A percentile compares a stretch with the other conserved stretches of the same genome.
Conservation (phyloP, 345 rosid species). For the Eutrema japonicum region DNA sequence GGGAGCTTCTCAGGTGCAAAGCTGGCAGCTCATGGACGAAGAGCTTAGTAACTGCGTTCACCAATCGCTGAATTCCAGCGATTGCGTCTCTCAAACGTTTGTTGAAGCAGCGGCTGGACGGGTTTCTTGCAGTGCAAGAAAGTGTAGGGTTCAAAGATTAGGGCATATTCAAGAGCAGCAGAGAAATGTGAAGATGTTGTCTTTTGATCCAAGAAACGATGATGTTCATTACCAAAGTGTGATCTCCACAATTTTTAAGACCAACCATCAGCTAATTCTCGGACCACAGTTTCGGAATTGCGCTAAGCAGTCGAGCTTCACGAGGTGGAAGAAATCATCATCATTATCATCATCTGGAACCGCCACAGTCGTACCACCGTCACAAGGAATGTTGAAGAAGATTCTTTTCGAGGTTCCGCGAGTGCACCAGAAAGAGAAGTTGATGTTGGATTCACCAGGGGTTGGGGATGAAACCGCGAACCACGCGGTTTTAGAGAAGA, state of each 20-base stretch:
- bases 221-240: slow-evolving; percentile 68
- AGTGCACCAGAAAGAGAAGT: slow-evolving; percentile 48
- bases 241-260: slow-evolving; percentile 61
- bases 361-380: slow-evolving; percentile 5
- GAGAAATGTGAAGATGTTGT: slow-evolving; percentile 43
- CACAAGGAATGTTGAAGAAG: slow-evolving; percentile 71
- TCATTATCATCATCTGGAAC: slow-evolving; percentile 34
- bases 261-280: slow-evolving; percentile 59
- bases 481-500: slow-evolving; percentile 54
- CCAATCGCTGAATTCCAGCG: slow-evolving; percentile 73
- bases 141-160: slow-evolving; percentile 39
- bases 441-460: slow-evolving; percentile 47
- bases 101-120: slow-evolving; percentile 48
- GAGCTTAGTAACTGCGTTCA: slow-evolving; percentile 68
- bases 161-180: slow-evolving; percentile 45
- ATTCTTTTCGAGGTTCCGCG: slow-evolving; percentile 73
- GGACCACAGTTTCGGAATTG: slow-evolving; percentile 53
- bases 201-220: slow-evolving; percentile 41
- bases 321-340: slow-evolving; percentile 59
- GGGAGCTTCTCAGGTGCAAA: slow-evolving; percentile 70
- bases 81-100: slow-evolving; percentile 68
- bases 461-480: slow-evolving; percentile 51
- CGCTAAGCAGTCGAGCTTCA: slow-evolving; percentile 62
- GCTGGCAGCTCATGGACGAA: slow-evolving; percentile 70
- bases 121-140: slow-evolving; percentile 38